A percentile compares a stretch with the other conserved stretches of the same genome.
Conservation (phyloP, 2,329 filamentous ascomycete genomes). For the Lasiodiplodia citricola region DNA sequence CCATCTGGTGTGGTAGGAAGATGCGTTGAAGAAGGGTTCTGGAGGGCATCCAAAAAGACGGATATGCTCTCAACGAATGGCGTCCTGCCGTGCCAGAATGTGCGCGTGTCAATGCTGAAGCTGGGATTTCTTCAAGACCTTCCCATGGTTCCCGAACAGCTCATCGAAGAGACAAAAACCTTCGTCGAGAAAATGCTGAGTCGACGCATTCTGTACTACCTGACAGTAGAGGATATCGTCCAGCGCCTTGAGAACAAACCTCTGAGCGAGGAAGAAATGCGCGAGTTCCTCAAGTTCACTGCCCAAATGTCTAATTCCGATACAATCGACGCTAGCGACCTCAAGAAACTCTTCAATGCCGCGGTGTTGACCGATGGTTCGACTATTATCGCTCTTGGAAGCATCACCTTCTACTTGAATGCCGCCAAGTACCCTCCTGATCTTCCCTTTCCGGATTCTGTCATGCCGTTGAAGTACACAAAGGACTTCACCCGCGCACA, state of each 20-base stretch:
- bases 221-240: constrained; percentile 86
- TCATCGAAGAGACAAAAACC: constrained; percentile 68
- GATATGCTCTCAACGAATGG: constrained; percentile 89
- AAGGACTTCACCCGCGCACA: constrained; percentile 69
- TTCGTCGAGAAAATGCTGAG: constrained; percentile 83
- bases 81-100: constrained; percentile 80
- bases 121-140: constrained; percentile 85
- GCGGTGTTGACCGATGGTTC: constrained; percentile 70
- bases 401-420: constrained; percentile 83
- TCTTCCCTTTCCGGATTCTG: constrained; percentile 17
- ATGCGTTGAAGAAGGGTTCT: constrained; percentile 93
- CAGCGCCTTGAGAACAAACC: constrained; percentile 82
- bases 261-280: constrained; percentile 76
- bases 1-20: constrained; percentile 83
- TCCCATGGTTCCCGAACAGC: constrained; percentile 78
- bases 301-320: constrained; percentile 72
- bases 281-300: constrained; percentile 85
- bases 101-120: constrained; percentile 75
- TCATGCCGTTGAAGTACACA: constrained; percentile 81
- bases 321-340: constrained; percentile 72
- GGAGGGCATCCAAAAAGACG: constrained; percentile 84
- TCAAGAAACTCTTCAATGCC: constrained; percentile 75
- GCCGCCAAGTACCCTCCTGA: constrained; percentile 67
- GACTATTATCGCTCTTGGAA: constrained; percentile 70
- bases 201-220: constrained; percentile 83